Evolutionary conservation across 441 rosid genomes (phyloP).

Genomic region (Kokia cookei): DNA sequence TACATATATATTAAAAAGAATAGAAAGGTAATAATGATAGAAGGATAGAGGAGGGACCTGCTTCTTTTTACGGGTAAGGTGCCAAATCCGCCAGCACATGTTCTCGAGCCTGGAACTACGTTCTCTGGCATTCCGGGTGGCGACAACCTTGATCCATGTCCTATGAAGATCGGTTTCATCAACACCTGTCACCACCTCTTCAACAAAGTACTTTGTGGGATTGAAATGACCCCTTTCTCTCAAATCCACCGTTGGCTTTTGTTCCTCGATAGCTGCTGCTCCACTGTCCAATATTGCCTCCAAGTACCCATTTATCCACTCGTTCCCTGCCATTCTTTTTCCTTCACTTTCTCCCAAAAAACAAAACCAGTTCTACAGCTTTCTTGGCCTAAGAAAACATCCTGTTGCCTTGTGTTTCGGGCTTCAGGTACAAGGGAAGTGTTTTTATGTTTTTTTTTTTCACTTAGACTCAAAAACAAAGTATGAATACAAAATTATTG

Average conservation of each 20-base stretch:
- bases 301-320: constrained; percentile 95
- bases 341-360: background rate
- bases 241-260: constrained; percentile 36
- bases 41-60: constrained; percentile 41
- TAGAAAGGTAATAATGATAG: no score
- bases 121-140: constrained; percentile 87
- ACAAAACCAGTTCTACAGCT: background rate
- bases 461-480: background rate
- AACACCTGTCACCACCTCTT: constrained; percentile 89
- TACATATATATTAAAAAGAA: background rate
- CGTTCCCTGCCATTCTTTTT: constrained; percentile 74
- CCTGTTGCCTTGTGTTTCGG: background rate
- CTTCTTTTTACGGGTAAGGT: constrained; percentile 96
- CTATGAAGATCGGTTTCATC: constrained; percentile 88
- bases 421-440: background rate
- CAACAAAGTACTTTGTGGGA: constrained; percentile 87
- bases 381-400: background rate
- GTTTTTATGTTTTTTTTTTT: background rate
- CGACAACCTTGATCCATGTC: constrained; percentile 96
- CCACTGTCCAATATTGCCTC: constrained; percentile 90
- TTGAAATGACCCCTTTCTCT: constrained; percentile 63
- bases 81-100: constrained; percentile 99
- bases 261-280: constrained; percentile 57
- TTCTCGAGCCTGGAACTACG: constrained; percentile 95
- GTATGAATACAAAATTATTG: background rate